A percentile compares a stretch with the other conserved stretches of the same genome.
Evolutionary conservation across 768 basidiomycete species (phyloP).

Genomic region (Podaxis sp.): DNA sequence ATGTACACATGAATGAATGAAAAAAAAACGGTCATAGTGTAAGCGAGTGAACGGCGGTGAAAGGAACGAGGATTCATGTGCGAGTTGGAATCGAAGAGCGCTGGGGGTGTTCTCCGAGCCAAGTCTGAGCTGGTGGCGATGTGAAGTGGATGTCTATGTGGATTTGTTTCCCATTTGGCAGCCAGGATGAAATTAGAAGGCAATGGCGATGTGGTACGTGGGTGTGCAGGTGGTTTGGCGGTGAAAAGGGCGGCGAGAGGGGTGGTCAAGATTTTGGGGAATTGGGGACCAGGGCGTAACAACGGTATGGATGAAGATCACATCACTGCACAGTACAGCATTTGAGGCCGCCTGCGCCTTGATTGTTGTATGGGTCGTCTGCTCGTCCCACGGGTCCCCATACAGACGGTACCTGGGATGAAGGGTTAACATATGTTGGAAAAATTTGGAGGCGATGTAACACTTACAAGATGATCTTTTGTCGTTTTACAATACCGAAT

Average conservation of each 20-base stretch:
- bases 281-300: not conserved
- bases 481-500: conserved; percentile 95
- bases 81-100: conserved; percentile 5
- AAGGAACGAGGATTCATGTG: not conserved
- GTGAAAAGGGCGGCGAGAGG: not conserved
- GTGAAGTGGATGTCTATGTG: conserved; percentile 5
- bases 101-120: not conserved
- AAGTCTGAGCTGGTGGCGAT: not conserved
- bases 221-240: not conserved
- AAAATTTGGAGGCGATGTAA: not conserved
- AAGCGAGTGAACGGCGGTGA: not conserved
- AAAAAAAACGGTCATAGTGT: conserved; percentile 5
- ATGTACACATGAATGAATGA: conserved; percentile 12
- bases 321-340: conserved; percentile 62
- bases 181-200: not conserved
- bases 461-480: conserved; percentile 65
- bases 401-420: conserved; percentile 79
- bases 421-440: conserved; percentile 12
- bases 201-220: not conserved
- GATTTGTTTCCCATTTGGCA: not conserved
- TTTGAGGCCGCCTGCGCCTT: conserved; percentile 36
- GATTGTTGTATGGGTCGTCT: conserved; percentile 90
- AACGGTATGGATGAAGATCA: not conserved
- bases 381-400: conserved; percentile 94
- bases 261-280: not conserved